Conservation (phyloP, 192 early-diverging fungal species). For the Coemansia sp. region DNA sequence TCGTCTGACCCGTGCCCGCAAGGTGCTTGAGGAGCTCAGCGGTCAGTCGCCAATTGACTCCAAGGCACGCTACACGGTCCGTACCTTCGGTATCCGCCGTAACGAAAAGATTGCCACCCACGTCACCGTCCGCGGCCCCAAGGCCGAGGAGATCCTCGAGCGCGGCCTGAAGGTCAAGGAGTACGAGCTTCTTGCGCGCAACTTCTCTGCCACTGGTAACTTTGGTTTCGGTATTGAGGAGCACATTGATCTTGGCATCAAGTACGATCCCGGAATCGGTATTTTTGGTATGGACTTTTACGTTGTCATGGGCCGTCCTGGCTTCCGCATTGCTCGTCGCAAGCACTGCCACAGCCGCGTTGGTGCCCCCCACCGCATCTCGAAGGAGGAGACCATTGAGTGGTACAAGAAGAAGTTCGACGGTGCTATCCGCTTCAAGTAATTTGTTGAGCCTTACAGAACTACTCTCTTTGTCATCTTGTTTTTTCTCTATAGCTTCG, state of each 20-base stretch:
- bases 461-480: conserved; percentile 4
- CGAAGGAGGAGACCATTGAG: conserved; percentile 92
- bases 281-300: conserved; percentile 99
- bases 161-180: conserved; percentile 99
- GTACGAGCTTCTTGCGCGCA: conserved; percentile 92
- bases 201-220: conserved; percentile 99
- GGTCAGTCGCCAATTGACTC: conserved; percentile 99
- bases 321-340: conserved; percentile 92
- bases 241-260: conserved; percentile 99
- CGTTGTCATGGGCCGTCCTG: conserved; percentile 97
- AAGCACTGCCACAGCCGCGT: conserved; percentile 82
- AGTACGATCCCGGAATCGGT: conserved; percentile 99
- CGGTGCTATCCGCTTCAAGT: conserved; percentile 84
- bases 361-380: conserved; percentile 88
- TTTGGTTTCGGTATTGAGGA: conserved; percentile 99
- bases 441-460: conserved; percentile 40
- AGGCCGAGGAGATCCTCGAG: conserved; percentile 98
- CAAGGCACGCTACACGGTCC: conserved; percentile 99
- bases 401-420: conserved; percentile 99
- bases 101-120: conserved; percentile 99
- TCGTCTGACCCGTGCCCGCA: conserved; percentile 98
- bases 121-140: conserved; percentile 95
- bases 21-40: conserved; percentile 99
- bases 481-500: conserved; percentile 5
- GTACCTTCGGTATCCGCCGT: conserved; percentile 99